phyloP scores from a whole-genome alignment of 495 filamentous ascomycete species.

The Thozetella sp. region DNA sequence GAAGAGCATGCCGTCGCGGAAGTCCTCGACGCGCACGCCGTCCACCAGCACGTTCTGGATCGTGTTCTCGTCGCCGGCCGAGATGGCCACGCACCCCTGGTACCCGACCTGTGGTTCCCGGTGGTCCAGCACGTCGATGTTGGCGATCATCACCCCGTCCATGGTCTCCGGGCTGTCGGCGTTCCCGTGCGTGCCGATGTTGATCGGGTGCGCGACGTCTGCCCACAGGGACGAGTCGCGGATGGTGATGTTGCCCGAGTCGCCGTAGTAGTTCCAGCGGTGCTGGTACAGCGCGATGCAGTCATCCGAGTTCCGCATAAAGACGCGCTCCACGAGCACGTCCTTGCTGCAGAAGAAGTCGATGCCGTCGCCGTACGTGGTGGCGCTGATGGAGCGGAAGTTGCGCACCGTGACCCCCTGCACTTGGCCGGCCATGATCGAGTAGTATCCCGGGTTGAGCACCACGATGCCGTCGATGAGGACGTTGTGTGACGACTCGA shows the following conservation, averaged over 20 bases:
- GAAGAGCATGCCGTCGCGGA: neutral
- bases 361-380: neutral
- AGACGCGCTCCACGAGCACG: neutral
- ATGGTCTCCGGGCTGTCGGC: neutral
- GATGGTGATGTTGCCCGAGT: neutral
- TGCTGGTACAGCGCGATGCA: neutral
- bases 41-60: neutral
- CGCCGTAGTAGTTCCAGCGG: neutral
- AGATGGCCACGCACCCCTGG: neutral
- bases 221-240: neutral
- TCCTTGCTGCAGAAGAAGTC: neutral
- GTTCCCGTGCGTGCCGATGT: conserved; percentile 1
- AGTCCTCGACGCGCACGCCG: conserved; percentile 1
- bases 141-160: neutral
- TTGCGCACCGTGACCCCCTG: neutral
- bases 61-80: conserved; percentile 1
- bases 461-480: neutral
- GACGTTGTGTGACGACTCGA: neutral
- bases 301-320: neutral
- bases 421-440: neutral
- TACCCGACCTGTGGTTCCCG: neutral
- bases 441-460: neutral
- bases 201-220: neutral
- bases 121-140: neutral
- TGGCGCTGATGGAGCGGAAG: conserved; percentile 1